Base-by-base conservation (phyloP, 2,329 filamentous ascomycete genomes). In the Calycina herbarum region DNA sequence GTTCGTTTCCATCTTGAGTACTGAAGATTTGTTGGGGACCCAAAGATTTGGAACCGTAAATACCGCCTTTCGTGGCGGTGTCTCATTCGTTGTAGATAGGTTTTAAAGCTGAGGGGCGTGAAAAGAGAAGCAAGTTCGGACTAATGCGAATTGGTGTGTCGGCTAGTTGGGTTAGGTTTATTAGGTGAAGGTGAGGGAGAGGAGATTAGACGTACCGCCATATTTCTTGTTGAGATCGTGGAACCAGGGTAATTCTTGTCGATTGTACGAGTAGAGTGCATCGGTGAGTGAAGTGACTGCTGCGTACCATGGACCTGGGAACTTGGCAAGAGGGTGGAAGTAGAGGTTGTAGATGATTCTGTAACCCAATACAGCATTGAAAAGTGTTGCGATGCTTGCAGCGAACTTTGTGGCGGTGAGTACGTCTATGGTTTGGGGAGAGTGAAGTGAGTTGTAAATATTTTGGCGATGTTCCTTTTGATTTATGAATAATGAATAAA, bases 341-440 rank as follows among this genome's bases (percentile, higher is more conserved):
- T 61, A 54, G 24, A 61, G 40, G 8, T 51, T 61, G 38, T 33
- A 61, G 27, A 61, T 61, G 10, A 45, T 51, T 29, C 27, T 51
- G 24, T 48, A 48, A 10, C 5, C 20, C n/a, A 48, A 20, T 7
- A 24, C 2, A 1, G 42, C 42, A 20, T 3, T 20, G n/a, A 24
- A 48, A 3, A 48, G n/a, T 3, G 42, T 20, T 48, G 42, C 17
- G 5, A 48, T 20, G 5, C 15, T 45, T 3, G 11, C 15, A 11
- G n/a, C 15, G 15, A 20, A 8, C 11, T 40, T 40, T 15, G 35
- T 10, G 4, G 3, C 10, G 3, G 35, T 40, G 8, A 11, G 35
- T 2, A 40, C 11, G 3, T 40, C 35, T 8, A 40, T 13, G 35
- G 35, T 5, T 15, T 40, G 35, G 3, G 35, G 35, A 40, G 35